Base-by-base conservation (phyloP, 768 basidiomycete species). In the Tricholoma saponaceum region DNA sequence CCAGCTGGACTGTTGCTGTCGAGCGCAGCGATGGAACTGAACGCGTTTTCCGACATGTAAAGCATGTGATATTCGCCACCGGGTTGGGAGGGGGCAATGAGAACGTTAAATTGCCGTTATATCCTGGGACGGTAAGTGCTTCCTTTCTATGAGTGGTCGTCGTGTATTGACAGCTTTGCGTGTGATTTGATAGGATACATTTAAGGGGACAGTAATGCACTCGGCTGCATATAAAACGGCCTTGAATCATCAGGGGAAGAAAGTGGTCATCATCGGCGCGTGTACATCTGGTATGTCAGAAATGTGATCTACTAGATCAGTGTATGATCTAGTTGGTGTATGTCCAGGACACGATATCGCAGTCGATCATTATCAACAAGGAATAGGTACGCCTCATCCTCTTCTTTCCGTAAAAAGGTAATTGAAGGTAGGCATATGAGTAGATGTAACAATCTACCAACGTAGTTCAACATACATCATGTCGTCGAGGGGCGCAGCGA, bases 201-300 rank as follows among this genome's bases (percentile, higher is more conserved):
- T 87, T 75, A 79, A 79, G 61, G 87, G 87, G 4, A 65, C 75
- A 43, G 60, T 76, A 1, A 43, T 80, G 1, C 88, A 89, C 65
- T 84, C 86, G 0, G 72, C 73, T 1, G 59, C 76, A 18, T 82
- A 83, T 67, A 79, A 74, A 20, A 71, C 72, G 5, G 82, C 82
- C 0, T 59, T 69, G 1, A 79, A 79, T 30, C 79, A 81, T 61
- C 57, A 70, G 5, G 85, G 85, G 6, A 87, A 88, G 73, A 86
- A 83, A 62, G 85, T 81, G 5, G 74, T 88, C 1, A 74, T 89
- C n/a, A 73, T 90, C 2, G 87, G 88, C 13, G 80, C 86, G n/a
- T 83, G 83, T 43, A 86, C 81, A 52, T 84, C 83, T 26, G 79
- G 80, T 76, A 43, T 30, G 28, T 8, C 8, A 28, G 8, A 28